Conservation (phyloP, 192 early-diverging fungal species). For the Linderina pennispora region DNA sequence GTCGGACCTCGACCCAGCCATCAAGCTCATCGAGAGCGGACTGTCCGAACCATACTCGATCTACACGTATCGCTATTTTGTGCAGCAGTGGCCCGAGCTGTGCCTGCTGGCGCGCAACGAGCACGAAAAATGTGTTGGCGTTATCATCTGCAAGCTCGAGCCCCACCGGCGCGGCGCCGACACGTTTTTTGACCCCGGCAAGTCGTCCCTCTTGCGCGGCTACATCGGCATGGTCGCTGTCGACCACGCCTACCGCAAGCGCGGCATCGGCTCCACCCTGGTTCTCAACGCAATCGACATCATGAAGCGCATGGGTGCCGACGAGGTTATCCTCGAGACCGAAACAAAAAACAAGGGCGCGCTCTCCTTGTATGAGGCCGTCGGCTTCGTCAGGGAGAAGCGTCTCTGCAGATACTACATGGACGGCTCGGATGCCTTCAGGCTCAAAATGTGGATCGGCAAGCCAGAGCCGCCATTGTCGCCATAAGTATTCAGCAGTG, state of each 20-base stretch:
- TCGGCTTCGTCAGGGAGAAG: constrained; percentile 95
- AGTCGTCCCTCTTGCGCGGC: constrained; percentile 50
- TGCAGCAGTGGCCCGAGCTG: constrained; percentile 86
- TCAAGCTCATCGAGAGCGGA: constrained; percentile 82
- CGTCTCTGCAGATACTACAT: constrained; percentile 87
- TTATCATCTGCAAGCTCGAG: constrained; percentile 88
- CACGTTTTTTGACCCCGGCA: constrained; percentile 7
- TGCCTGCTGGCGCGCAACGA: constrained; percentile 72
- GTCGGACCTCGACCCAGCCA: constrained; percentile 68
- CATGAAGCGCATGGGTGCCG: constrained; percentile 71
- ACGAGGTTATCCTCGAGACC: constrained; percentile 86
- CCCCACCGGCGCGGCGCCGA: constrained; percentile 21
- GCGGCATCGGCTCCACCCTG: constrained; percentile 69
- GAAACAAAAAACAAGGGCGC: constrained; percentile 84
- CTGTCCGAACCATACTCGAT: constrained; percentile 96
- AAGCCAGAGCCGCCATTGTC: too few species aligned
- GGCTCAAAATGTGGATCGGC: constrained; percentile 72
- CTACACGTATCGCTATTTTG: constrained; percentile 96
- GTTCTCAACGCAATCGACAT: constrained; percentile 64
- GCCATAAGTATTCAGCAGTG: too few species aligned
- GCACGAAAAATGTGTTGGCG: constrained; percentile 65
- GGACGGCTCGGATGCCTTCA: constrained; percentile 87
- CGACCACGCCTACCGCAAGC: constrained; percentile 68
- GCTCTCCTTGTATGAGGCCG: constrained; percentile 75
- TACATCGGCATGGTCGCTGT: constrained; percentile 99